Evolutionary conservation across 805 yeast species (phyloP), one percentile per base, ranked within the genome.

Genomic region (Yarrowia sp.): DNA sequence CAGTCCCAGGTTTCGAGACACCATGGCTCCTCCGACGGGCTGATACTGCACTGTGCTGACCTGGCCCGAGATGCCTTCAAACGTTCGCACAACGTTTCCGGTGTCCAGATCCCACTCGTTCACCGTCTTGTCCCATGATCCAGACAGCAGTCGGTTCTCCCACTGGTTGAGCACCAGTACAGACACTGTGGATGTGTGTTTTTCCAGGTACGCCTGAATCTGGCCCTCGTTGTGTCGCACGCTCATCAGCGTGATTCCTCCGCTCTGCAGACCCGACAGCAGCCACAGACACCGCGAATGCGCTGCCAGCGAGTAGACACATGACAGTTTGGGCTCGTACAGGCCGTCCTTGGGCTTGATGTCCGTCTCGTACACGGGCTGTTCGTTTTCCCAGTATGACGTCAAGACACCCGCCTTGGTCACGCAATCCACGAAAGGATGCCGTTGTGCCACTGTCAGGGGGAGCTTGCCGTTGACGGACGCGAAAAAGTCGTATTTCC

Each of bases 301-400:
- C 0, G 83, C 96, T 13, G 88, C 97, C 66, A 94, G 71, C 0
- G 97, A 83, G 71, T 90, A 88, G 0, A 92, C 97, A 0, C 98
- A 97, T 18, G 93, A 88, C 9, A 85, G 74, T 55, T 78, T 76
- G 4, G 78, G 78, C 42, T 63, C 67, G 62, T 71, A 74, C 24
- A 66, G 56, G 19, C 74, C 73, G 38, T 73, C 76, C 10, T 64
- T 60, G 66, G 73, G 67, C 78, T 70, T 64, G 77, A 77, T 71
- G 65, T 77, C 77, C 63, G 79, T 70, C 65, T 76, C 77, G 31
- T 78, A 74, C 62, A 83, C 76, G 0, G 98, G 97, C 68, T 91
- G 89, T 74, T 94, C 98, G 73, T 94, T 94, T 70, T 93, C 98
- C 97, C 97, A 94, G 75, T 90, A 93, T 0, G 94, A 86, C 14